Conservation (phyloP, 202 grass and related monocot species). For the Carex arenaria region DNA sequence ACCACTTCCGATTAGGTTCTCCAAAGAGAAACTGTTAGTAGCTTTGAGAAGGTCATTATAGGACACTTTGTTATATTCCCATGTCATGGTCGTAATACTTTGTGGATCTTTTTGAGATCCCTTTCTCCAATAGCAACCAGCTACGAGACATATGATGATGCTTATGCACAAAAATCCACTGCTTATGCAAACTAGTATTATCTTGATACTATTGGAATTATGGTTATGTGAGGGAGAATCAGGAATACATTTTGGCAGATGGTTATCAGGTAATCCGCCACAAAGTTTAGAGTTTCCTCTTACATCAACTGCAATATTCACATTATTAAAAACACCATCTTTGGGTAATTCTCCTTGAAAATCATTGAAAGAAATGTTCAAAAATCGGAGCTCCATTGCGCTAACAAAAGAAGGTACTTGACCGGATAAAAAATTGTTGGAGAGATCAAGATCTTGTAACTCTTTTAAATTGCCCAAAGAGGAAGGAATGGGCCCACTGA, state of each 20-base stretch:
- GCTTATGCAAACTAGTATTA: neutral
- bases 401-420: conserved; percentile 34
- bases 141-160: conserved; percentile 1
- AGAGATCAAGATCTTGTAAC: conserved; percentile 39
- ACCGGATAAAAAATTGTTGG: conserved; percentile 45
- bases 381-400: neutral
- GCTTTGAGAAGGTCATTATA: conserved; percentile 31
- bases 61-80: conserved; percentile 10
- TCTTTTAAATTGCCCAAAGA: conserved; percentile 35
- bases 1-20: conserved; percentile 29
- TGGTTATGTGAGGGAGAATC: neutral
- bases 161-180: conserved; percentile 13
- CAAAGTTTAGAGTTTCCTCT: conserved; percentile 34
- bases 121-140: neutral
- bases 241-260: conserved; percentile 19
- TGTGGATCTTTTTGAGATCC: neutral
- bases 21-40: conserved; percentile 25
- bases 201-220: neutral
- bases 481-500: conserved; percentile 34
- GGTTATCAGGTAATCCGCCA: conserved; percentile 27
- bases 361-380: conserved; percentile 46
- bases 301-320: conserved; percentile 5
- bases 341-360: conserved; percentile 39
- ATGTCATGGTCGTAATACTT: neutral
- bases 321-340: conserved; percentile 39